A percentile compares a stretch with the other conserved stretches of the same genome.
These are phyloP conservation scores for Rhodotorula mucilaginosa DNA, from an alignment of 1,284 basidiomycete genomes.

Conservation along the genomic window DNA sequence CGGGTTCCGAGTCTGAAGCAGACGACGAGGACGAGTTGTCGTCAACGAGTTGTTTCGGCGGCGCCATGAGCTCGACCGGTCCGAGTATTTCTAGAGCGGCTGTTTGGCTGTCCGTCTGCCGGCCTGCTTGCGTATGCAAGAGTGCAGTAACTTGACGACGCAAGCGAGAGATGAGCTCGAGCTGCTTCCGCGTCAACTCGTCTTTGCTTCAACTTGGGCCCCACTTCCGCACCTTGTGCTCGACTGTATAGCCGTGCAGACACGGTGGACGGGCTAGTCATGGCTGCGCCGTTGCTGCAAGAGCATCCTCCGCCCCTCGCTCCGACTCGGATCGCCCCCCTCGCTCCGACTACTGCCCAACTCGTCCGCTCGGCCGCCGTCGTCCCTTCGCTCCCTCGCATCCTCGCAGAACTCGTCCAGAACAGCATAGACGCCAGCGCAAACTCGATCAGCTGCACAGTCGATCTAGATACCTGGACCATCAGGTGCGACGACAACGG, in stretches of 20 bases:
- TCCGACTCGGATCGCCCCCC: slow-evolving; percentile 33
- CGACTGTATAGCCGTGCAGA: no score
- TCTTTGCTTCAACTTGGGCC: no score
- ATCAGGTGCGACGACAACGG: slow-evolving; percentile 84
- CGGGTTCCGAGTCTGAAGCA: slow-evolving; percentile 15
- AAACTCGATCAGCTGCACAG: slow-evolving; percentile 46
- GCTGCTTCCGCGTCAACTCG: not conserved
- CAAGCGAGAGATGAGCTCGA: not conserved
- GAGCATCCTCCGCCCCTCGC: slow-evolving; percentile 1
- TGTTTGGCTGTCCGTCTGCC: no score
- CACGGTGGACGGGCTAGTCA: not conserved
- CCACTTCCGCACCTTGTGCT: no score
- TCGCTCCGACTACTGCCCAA: slow-evolving; percentile 43
- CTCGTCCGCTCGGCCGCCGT: slow-evolving; percentile 74
- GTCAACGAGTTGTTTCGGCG: slow-evolving; percentile 5
- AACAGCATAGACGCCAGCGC: slow-evolving; percentile 62
- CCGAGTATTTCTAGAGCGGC: not conserved
- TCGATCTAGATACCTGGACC: slow-evolving; percentile 61
- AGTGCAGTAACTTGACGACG: no score
- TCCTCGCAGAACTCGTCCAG: slow-evolving; percentile 77
- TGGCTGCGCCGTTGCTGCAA: not conserved
- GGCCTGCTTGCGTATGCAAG: not conserved
- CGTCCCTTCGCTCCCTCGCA: slow-evolving; percentile 71
- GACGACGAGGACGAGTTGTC: slow-evolving; percentile 1
- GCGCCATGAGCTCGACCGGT: not conserved